These are phyloP conservation scores for Aspergillus sp. DNA, from an alignment of 2,329 filamentous ascomycete genomes.

Conservation along the genomic window DNA sequence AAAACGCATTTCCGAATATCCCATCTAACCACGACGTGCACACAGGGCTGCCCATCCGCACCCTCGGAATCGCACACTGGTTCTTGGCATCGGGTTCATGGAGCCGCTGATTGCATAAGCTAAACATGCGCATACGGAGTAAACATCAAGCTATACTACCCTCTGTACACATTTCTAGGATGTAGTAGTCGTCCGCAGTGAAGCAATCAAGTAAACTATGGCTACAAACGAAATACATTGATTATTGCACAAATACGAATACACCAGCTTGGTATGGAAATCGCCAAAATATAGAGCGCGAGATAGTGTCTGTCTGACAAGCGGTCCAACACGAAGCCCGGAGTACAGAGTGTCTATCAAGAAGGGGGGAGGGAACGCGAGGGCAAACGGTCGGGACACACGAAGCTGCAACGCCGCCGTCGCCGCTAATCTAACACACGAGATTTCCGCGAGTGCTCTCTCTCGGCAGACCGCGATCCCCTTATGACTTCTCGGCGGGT, in stretches of 20 bases:
- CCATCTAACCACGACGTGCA: too few species aligned
- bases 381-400: slow-evolving; percentile 1
- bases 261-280: slow-evolving; percentile 28
- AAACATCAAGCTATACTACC: too few species aligned
- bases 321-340: slow-evolving; percentile 9
- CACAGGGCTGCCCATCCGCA: too few species aligned
- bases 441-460: background rate
- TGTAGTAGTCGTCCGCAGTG: too few species aligned
- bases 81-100: slow-evolving; percentile 16
- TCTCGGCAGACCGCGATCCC: slow-evolving; percentile 3
- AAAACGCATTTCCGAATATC: too few species aligned
- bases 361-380: slow-evolving; percentile 1
- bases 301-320: slow-evolving; percentile 12
- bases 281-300: slow-evolving; percentile 20
- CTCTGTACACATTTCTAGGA: too few species aligned
- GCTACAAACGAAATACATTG: slow-evolving; percentile 36
- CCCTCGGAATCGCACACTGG: slow-evolving; percentile 14
- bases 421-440: slow-evolving; percentile 7
- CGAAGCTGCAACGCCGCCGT: slow-evolving; percentile 5
- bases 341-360: slow-evolving; percentile 9
- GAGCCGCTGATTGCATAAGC: background rate
- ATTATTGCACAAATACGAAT: slow-evolving; percentile 37
- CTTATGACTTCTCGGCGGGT: slow-evolving; percentile 31
- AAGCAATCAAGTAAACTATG: slow-evolving; percentile 20
- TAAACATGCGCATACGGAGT: background rate